Evolutionary conservation across 164 flowering plant species (phyloP).

Genomic region (Stephania cephalantha): DNA sequence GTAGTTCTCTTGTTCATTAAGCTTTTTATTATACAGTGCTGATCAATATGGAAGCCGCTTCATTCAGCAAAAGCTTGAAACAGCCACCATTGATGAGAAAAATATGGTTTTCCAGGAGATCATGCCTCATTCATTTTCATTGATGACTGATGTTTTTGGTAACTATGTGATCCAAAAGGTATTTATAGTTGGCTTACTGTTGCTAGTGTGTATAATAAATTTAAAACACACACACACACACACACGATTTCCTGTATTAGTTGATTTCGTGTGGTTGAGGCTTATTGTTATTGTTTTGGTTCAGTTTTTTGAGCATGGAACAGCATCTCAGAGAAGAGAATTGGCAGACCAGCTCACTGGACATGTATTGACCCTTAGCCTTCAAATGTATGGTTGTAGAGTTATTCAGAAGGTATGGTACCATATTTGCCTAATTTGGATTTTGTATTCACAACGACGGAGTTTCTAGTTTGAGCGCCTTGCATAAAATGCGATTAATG

Average conservation of each 20-base stretch:
- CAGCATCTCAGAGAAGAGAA: conserved; percentile 62
- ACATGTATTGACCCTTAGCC: conserved; percentile 68
- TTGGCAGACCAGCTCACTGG: conserved; percentile 66
- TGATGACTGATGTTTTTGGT: conserved; percentile 99
- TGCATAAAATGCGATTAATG: neutral
- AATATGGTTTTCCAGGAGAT: conserved; percentile 83
- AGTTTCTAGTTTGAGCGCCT: neutral
- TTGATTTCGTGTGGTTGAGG: neutral
- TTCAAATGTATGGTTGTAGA: conserved; percentile 93
- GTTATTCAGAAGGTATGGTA: conserved; percentile 75
- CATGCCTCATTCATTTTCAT: conserved; percentile 77
- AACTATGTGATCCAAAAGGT: conserved; percentile 99
- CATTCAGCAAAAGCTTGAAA: conserved; percentile 97
- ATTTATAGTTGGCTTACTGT: conserved; percentile 2
- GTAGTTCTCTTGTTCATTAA: neutral
- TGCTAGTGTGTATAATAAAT: neutral
- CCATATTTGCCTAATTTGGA: neutral
- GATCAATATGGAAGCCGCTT: conserved; percentile 99
- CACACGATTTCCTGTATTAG: neutral
- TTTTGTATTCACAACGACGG: neutral
- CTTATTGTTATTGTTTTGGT: conserved; percentile 9
- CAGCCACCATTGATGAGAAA: conserved; percentile 79
- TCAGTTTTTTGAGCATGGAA: conserved; percentile 89
- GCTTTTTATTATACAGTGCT: conserved; percentile 44
- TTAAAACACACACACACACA: neutral